Evolutionary conservation across 2,329 filamentous ascomycete genomes (phyloP).

Genomic region (Cladophialophora psammophila): DNA sequence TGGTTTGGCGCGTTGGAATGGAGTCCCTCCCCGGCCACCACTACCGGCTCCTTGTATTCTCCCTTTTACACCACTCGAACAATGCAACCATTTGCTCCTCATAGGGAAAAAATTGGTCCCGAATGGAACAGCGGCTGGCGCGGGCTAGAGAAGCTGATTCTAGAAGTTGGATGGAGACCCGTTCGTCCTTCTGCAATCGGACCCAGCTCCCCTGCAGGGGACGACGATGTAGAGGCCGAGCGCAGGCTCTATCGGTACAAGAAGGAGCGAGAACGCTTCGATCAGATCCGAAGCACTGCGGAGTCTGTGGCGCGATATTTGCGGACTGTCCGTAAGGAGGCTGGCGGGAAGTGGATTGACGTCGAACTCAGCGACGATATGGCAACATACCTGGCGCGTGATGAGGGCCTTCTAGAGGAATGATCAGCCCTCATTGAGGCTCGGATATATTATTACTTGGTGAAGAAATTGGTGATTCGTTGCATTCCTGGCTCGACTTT

Average conservation of each 20-base stretch:
- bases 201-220: background rate
- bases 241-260: constrained; percentile 44
- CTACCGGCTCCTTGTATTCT: constrained; percentile 4
- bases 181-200: constrained; percentile 34
- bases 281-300: constrained; percentile 42
- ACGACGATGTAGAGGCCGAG: constrained; percentile 45
- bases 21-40: constrained; percentile 24
- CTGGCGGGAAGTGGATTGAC: constrained; percentile 51
- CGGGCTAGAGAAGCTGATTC: constrained; percentile 51
- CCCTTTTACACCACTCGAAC: background rate
- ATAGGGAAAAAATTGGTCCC: constrained; percentile 42
- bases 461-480: constrained; percentile 60
- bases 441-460: constrained; percentile 41
- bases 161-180: constrained; percentile 53
- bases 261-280: constrained; percentile 46
- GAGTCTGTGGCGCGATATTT: constrained; percentile 46
- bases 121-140: constrained; percentile 58
- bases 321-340: constrained; percentile 43
- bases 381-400: background rate
- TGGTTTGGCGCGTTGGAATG: constrained; percentile 64
- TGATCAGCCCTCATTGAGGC: background rate
- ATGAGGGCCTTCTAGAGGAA: background rate
- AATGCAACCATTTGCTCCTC: background rate
- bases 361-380: constrained; percentile 40
- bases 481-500: constrained; percentile 59